These are phyloP conservation scores for Rhodotorula sp. DNA, from an alignment of 1,284 basidiomycete genomes.

Conservation along the genomic window DNA sequence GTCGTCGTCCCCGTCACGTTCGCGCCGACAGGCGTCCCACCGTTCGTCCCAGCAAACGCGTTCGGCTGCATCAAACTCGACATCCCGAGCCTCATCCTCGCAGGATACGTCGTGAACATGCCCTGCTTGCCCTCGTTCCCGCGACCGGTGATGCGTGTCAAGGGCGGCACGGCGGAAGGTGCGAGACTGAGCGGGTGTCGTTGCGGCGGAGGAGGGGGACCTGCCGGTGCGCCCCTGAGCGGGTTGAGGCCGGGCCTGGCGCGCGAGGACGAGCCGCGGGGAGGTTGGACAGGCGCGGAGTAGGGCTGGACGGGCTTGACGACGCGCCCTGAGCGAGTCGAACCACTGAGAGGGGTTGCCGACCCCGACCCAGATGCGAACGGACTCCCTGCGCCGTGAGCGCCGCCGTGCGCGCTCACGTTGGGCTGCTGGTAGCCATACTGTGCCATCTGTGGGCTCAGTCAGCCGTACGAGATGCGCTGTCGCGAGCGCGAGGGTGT, in stretches of 20 bases:
- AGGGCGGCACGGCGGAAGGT: slow-evolving; percentile 24
- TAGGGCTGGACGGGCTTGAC: slow-evolving; percentile 30
- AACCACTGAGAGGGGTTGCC: not conserved
- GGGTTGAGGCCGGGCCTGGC: slow-evolving; percentile 26
- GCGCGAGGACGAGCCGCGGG: not conserved
- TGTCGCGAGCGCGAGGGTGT: not conserved
- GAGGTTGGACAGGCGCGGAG: slow-evolving; percentile 2
- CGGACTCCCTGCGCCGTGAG: not conserved
- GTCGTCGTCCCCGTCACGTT: slow-evolving; percentile 15
- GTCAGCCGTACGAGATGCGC: not conserved
- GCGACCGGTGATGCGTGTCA: slow-evolving; percentile 29
- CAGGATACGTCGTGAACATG: slow-evolving; percentile 76
- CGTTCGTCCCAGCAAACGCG: slow-evolving; percentile 26
- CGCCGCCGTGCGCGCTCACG: not conserved
- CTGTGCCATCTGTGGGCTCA: not conserved
- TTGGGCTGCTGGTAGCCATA: not conserved
- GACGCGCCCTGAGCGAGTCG: slow-evolving; percentile 30
- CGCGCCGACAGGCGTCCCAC: slow-evolving; percentile 10
- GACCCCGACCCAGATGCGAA: slow-evolving; percentile 17
- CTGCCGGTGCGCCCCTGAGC: not conserved
- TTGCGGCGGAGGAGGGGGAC: slow-evolving; percentile 14
- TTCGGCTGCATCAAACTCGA: slow-evolving; percentile 86
- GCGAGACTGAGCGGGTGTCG: slow-evolving; percentile 15
- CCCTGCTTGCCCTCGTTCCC: slow-evolving; percentile 58
- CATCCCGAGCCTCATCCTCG: slow-evolving; percentile 86